Conservation (phyloP, 192 early-diverging fungal species). For the Geosiphon pyriformis region DNA sequence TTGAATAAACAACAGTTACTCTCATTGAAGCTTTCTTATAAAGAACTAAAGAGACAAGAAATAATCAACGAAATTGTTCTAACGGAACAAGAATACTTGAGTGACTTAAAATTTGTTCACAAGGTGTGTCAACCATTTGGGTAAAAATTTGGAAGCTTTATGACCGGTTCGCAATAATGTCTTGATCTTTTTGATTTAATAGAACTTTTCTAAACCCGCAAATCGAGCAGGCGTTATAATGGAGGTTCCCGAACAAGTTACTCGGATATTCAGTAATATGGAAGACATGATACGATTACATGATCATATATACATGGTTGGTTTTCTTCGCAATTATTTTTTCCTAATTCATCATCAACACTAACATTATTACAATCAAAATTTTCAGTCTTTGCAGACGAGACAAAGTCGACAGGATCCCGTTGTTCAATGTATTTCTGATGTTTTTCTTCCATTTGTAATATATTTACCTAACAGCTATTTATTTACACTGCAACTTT, state of each 20-base stretch:
- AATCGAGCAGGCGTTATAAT: neutral
- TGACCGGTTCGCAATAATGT: too few relatives aligned
- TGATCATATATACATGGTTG: neutral
- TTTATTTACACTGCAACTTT: neutral
- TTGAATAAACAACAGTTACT: neutral
- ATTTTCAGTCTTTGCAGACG: neutral
- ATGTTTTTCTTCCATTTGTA: conserved; percentile 10
- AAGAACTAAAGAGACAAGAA: conserved; percentile 2
- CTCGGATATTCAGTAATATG: conserved; percentile 4
- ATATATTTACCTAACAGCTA: too few relatives aligned
- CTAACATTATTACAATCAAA: neutral
- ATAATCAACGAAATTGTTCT: conserved; percentile 1
- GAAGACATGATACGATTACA: conserved; percentile 11
- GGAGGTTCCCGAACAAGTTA: neutral
- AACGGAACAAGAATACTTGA: neutral
- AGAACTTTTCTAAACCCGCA: neutral
- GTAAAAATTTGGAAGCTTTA: neutral
- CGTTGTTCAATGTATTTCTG: neutral
- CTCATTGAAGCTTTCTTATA: neutral
- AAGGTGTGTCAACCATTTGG: neutral
- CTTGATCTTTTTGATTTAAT: too few relatives aligned
- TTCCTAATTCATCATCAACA: neutral
- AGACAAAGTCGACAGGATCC: neutral
- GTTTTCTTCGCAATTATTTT: neutral
- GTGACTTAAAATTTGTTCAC: neutral